Evolutionary conservation across 192 early-diverging fungal genomes (phyloP).

Genomic region (Umbelopsis vinacea): DNA sequence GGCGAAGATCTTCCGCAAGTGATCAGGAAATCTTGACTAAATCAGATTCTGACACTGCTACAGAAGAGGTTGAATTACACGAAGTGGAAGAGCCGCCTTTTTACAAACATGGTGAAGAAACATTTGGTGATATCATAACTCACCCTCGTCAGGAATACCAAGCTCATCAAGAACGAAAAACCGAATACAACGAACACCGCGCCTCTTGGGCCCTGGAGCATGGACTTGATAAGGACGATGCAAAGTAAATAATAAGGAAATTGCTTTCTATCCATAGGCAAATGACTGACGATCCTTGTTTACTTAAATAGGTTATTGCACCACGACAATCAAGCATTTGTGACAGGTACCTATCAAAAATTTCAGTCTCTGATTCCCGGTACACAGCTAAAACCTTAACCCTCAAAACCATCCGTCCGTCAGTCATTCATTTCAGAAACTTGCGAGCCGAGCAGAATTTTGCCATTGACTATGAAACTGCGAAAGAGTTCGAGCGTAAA

Average conservation of each 20-base stretch:
- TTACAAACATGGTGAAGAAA: conserved; percentile 37
- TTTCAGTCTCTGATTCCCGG: no score
- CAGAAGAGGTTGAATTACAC: conserved; percentile 13
- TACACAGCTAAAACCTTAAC: no score
- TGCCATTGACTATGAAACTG: conserved; percentile 31
- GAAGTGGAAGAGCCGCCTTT: conserved; percentile 16
- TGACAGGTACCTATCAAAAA: background rate
- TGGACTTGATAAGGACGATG: conserved; percentile 6
- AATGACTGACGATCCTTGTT: background rate
- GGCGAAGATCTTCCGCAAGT: background rate
- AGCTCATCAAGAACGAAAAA: conserved; percentile 25
- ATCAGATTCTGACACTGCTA: conserved; percentile 12
- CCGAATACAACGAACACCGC: conserved; percentile 18
- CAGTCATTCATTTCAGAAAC: conserved; percentile 41
- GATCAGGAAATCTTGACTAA: conserved; percentile 7
- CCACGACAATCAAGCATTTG: conserved; percentile 11
- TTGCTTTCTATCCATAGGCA: background rate
- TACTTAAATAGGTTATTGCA: conserved; percentile 11
- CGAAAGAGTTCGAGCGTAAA: conserved; percentile 28
- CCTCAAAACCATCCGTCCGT: no score
- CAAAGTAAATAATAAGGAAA: background rate
- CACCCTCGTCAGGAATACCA: conserved; percentile 33
- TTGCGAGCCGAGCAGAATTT: conserved; percentile 37
- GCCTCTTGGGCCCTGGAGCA: conserved; percentile 12
- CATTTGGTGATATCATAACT: conserved; percentile 32